Evolutionary conservation across 2,329 filamentous ascomycete genomes (phyloP), one percentile per base, ranked within the genome.

Genomic region (Hypoxylon sp.): DNA sequence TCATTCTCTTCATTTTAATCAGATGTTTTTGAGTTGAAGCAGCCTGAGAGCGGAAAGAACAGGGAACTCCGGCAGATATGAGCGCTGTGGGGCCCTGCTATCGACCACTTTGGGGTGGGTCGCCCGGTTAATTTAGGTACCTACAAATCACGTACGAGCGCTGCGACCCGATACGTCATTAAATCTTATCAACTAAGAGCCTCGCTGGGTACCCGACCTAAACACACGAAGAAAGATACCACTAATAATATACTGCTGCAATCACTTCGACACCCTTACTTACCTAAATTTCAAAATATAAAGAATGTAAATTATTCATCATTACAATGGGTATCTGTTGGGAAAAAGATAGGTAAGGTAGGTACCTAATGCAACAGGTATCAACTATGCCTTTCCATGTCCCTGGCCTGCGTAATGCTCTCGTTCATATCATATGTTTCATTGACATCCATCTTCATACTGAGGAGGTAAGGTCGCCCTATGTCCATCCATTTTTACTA

Each of bases 271-370:
- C n/a, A n/a, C n/a, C n/a, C n/a, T n/a, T n/a, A n/a, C n/a, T n/a
- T n/a, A 11, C 8, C 9, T 11, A 21, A n/a, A n/a, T 1, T 3
- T 9, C 37, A 19, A 19, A 2, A 30, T 5, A 30, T 39, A n/a
- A 25, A 1, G 9, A 60, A 25, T 43, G 23, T 9, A 21, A 52
- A 30, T 51, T 55, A 23, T 51, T 55, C 30, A 43, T 65, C 53
- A 63, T 68, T 51, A 57, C 46, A 57, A 46, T 16, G 64, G 67
- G 67, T 69, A 69, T 67, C 43, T 19, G n/a, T 16, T 58, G 39
- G 32, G 11, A 50, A 34, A 19, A 56, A 45, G 27, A 46, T 8
- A 30, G 11, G 29, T 1, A 29, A 30, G 21, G 27, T 34, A 39
- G 32, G n/a, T n/a, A n/a, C n/a, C n/a, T n/a, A n/a, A n/a, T n/a